phyloP scores from a whole-genome alignment of 2,329 filamentous ascomycete species.

The Fusarium albidum region DNA sequence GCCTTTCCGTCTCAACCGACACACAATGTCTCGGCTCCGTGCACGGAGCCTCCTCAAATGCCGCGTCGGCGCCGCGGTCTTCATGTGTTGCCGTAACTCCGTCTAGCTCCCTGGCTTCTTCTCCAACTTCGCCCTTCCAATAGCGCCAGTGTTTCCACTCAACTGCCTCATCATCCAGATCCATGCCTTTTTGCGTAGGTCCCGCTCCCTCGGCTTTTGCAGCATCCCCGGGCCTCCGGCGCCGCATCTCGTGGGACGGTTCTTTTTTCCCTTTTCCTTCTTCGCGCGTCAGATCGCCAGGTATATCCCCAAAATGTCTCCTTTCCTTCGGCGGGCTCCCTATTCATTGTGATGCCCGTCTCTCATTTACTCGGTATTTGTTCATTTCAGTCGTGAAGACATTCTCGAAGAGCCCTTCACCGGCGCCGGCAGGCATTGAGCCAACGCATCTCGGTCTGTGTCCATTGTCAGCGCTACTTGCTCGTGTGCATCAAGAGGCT shows the following conservation, averaged over 20 bases:
- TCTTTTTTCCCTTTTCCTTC: slow-evolving; percentile 3
- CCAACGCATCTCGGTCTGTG: slow-evolving; percentile 63
- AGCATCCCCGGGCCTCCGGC: slow-evolving; percentile 20
- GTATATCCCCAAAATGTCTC: slow-evolving; percentile 25
- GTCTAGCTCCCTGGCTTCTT: slow-evolving; percentile 1
- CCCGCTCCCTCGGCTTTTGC: slow-evolving; percentile 16
- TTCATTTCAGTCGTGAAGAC: slow-evolving; percentile 44
- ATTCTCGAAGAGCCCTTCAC: slow-evolving; percentile 57
- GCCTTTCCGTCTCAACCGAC: slow-evolving; percentile 11
- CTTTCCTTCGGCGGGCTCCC: slow-evolving; percentile 6
- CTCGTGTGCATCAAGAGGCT: background rate
- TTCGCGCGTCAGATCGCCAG: slow-evolving; percentile 14
- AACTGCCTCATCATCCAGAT: slow-evolving; percentile 2
- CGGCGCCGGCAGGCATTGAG: slow-evolving; percentile 62
- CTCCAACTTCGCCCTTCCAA: slow-evolving; percentile 11
- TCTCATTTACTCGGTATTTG: slow-evolving; percentile 17
- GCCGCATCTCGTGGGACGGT: background rate
- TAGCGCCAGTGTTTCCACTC: background rate
- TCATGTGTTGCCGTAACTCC: slow-evolving; percentile 10
- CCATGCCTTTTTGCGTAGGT: slow-evolving; percentile 7
- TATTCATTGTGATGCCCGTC: slow-evolving; percentile 12
- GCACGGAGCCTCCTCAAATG: slow-evolving; percentile 7
- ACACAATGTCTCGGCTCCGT: slow-evolving; percentile 8
- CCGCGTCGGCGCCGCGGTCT: background rate
- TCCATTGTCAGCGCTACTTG: slow-evolving; percentile 30